Conservation (phyloP, 768 basidiomycete genomes). For the Mycena belliarum region DNA sequence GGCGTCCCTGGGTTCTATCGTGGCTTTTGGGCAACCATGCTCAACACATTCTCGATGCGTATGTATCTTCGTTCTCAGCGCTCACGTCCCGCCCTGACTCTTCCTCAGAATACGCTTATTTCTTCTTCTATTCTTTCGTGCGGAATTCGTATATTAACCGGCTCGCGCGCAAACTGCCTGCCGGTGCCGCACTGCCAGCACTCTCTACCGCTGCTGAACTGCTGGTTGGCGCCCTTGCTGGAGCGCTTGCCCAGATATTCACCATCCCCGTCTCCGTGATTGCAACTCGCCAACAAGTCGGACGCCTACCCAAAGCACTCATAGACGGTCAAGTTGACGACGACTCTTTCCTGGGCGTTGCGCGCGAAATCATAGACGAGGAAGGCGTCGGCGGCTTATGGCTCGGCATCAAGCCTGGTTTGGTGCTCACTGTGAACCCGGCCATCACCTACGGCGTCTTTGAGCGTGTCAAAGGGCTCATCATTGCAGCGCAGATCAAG, state of each 20-base stretch:
- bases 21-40: slow-evolving; percentile 95
- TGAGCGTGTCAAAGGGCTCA: slow-evolving; percentile 82
- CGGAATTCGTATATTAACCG: slow-evolving; percentile 81
- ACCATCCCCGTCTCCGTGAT: slow-evolving; percentile 98
- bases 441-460: slow-evolving; percentile 97
- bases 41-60: slow-evolving; percentile 99
- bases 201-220: slow-evolving; percentile 82
- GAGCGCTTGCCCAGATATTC: slow-evolving; percentile 94
- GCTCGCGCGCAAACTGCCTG: slow-evolving; percentile 55
- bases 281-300: slow-evolving; percentile 95
- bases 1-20: slow-evolving; percentile 84
- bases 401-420: slow-evolving; percentile 88
- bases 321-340: slow-evolving; percentile 35
- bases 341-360: slow-evolving; percentile 80
- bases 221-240: slow-evolving; percentile 86
- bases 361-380: slow-evolving; percentile 83
- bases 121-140: slow-evolving; percentile 97
- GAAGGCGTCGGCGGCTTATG: slow-evolving; percentile 88
- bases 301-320: slow-evolving; percentile 34
- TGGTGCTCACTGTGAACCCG: slow-evolving; percentile 96
- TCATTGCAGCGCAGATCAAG: slow-evolving; percentile 56
- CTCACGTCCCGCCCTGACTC: background rate
- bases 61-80: slow-evolving; percentile 34
- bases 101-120: slow-evolving; percentile 91
- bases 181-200: slow-evolving; percentile 59